Base-by-base conservation (phyloP, 2,329 filamentous ascomycete species). In the Herpotrichia juniperi region DNA sequence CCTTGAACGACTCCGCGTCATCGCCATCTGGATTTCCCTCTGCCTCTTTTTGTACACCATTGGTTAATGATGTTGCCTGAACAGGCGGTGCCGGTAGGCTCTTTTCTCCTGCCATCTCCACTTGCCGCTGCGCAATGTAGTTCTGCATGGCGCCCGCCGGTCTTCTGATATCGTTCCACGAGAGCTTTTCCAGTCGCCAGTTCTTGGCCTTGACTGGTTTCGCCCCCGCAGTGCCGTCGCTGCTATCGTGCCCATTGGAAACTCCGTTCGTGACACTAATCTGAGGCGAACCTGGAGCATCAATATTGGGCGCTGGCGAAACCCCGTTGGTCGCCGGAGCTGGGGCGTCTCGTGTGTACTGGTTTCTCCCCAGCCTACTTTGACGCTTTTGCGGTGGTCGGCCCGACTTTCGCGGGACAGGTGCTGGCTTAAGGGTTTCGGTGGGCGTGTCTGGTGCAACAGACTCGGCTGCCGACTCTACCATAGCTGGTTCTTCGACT, bases 71-170 rank as follows among this genome's bases (percentile, higher is more conserved):
- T 12, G 62, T 34, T 2, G 59, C 45, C 48, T 67, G 66, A 0
- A 71, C 65, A 31, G 69, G 57, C 24, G 67, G 62, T 19, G 66
- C 61, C 21, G 59, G 50, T 11, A 58, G 53, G 11, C 54, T 55
- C 55, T 76, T 69, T 74, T 72, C 88, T 25, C 84, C 86, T 1
- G 90, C 91, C 74, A 96, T 83, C 66, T 97, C 93, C 6, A 96
- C 81, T 72, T 97, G 92, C 51, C 91, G 93, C 59, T 91, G 86
- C 3, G 89, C 88, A 57, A 97, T 96, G 67, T 93, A 97, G 62
- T 94, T 91, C 53, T 96, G 82, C 68, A 97, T 96, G 17, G 85
- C 89, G 3, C 89, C 85, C 5, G 93, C 91, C 9, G 91, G 87
- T 58, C 90, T 86, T 75, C 90, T 91, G 85, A 96, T 92, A 68